Base-by-base conservation (phyloP, 2,329 filamentous ascomycete species). In the Remersonia thermophila region DNA sequence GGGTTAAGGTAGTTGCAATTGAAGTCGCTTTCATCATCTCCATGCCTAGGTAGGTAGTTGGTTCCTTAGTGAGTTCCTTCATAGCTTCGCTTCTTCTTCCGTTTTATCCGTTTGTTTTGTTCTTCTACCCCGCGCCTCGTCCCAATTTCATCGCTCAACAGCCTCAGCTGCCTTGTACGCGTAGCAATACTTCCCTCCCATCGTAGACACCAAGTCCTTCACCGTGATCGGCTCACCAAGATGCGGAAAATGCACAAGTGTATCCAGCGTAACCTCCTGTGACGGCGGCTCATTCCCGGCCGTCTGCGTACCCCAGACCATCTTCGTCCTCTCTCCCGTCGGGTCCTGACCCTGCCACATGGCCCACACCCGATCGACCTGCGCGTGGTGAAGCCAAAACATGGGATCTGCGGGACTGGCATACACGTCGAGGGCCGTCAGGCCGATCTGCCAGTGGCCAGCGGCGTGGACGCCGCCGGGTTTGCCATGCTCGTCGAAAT, bases 181-280 rank as follows among this genome's bases (percentile, higher is more conserved):
- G 35, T 53, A 55, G 28, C 51, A 58, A 29, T 50, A 45, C 2
- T 49, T 49, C 3, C 51, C 52, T 8, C 51, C 52, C 7, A 55
- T 40, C 3, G 48, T 42, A 33, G 51, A 53, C 15, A 49, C 40
- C 14, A 51, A 36, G 3, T 57, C 48, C 12, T 46, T 34, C 8
- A 55, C 48, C 3, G 41, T 32, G 27, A 46, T 47, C 2, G 36
- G 30, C 0, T 37, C 36, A 11, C 30, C 38, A 3, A 48, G 38
- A 2, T 41, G 33, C 2, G 43, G 42, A 35, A 47, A 47, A 14
- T 32, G 32, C 17, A 48, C 27, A 13, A 15, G 5, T 1, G 41
- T 37, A 15, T 45, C 37, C 13, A 47, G 32, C 7, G 46, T 48
- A 11, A 40, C 42, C 10, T 39, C 33, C 14, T 29, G 29, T 11